Evolutionary conservation across 2,329 filamentous ascomycete species (phyloP).

Genomic region (Diaporthe humulicola): DNA sequence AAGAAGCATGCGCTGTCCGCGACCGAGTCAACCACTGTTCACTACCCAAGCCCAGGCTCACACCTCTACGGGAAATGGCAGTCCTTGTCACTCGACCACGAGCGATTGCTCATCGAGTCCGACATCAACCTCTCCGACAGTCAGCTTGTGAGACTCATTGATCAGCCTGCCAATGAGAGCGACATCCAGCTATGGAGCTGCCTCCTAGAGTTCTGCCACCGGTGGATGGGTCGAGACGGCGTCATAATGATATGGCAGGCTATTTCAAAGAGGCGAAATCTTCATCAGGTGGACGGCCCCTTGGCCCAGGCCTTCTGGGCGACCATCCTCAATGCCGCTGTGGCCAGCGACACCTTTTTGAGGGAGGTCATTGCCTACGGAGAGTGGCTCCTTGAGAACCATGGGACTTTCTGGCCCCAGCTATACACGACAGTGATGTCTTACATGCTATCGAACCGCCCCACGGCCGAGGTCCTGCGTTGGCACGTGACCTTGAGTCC

Average conservation of each 20-base stretch:
- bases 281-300: slow-evolving; percentile 44
- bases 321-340: slow-evolving; percentile 49
- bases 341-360: slow-evolving; percentile 50
- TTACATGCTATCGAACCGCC: slow-evolving; percentile 55
- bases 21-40: neutral
- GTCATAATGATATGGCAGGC: slow-evolving; percentile 46
- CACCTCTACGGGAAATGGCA: slow-evolving; percentile 46
- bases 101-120: slow-evolving; percentile 45
- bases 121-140: slow-evolving; percentile 38
- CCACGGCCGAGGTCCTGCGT: slow-evolving; percentile 54
- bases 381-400: slow-evolving; percentile 56
- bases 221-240: slow-evolving; percentile 44
- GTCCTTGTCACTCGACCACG: slow-evolving; percentile 44
- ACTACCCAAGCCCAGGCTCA: slow-evolving; percentile 36
- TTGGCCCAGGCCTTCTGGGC: slow-evolving; percentile 48
- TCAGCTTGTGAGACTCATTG: slow-evolving; percentile 42
- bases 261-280: slow-evolving; percentile 42
- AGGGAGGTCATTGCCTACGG: slow-evolving; percentile 54
- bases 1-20: neutral
- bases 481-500: slow-evolving; percentile 64
- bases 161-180: slow-evolving; percentile 45
- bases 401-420: slow-evolving; percentile 61
- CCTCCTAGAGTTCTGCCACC: slow-evolving; percentile 48
- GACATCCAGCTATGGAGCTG: slow-evolving; percentile 50
- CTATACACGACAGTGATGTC: slow-evolving; percentile 63